phyloP scores from a whole-genome alignment of 345 rosid genomes.

The Salix viminalis region DNA sequence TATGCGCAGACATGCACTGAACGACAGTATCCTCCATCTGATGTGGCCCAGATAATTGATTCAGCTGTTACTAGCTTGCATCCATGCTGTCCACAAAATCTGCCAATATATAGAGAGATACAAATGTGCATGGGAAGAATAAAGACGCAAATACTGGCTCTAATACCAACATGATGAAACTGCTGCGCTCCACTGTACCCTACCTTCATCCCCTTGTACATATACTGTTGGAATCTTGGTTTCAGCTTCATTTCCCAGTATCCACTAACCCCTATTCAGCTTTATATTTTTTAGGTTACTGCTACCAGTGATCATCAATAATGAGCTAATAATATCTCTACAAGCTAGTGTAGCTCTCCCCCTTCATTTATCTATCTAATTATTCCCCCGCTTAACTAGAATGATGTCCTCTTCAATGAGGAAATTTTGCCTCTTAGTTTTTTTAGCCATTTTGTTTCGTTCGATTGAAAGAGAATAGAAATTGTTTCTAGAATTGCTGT shows the following conservation, averaged over 20 bases:
- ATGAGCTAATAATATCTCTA: background rate
- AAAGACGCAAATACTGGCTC: slow-evolving; percentile 86
- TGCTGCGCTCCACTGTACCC: background rate
- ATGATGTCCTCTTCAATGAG: background rate
- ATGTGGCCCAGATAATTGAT: slow-evolving; percentile 93
- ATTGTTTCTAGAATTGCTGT: background rate
- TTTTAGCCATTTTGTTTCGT: background rate
- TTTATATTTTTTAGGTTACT: too few species aligned
- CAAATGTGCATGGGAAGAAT: slow-evolving; percentile 91
- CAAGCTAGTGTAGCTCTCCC: background rate
- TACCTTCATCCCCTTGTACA: slow-evolving; percentile 8
- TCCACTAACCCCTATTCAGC: background rate
- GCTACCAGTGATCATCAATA: background rate
- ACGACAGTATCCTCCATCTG: slow-evolving; percentile 77
- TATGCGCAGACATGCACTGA: slow-evolving; percentile 73
- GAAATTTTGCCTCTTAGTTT: background rate
- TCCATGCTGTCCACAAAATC: slow-evolving; percentile 76
- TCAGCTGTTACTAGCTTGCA: slow-evolving; percentile 72
- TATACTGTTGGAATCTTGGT: slow-evolving; percentile 10
- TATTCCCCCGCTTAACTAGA: background rate
- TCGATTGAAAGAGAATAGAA: background rate
- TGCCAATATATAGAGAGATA: slow-evolving; percentile 75
- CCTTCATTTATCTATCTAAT: background rate
- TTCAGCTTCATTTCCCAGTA: slow-evolving; percentile 1
- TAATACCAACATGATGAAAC: slow-evolving; percentile 46